phyloP scores from a whole-genome alignment of 305 asterid species.

The Stenogyne calaminthoides region DNA sequence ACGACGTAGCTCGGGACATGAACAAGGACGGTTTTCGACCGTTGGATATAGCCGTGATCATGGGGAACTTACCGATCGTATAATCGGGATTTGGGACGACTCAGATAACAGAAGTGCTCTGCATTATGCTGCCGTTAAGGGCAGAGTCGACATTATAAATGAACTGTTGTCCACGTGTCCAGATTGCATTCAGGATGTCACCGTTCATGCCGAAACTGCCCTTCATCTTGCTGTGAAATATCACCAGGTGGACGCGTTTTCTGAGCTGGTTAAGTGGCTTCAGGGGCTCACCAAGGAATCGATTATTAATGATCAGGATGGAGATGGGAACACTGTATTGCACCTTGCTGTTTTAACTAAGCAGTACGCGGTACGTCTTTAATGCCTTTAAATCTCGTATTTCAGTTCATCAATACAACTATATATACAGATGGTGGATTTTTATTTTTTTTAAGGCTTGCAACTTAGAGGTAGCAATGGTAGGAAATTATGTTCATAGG shows the following conservation, averaged over 20 bases:
- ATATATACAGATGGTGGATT: neutral
- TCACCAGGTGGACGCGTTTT: conserved; percentile 30
- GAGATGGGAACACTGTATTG: conserved; percentile 39
- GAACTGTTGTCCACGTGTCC: conserved; percentile 18
- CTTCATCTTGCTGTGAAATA: conserved; percentile 41
- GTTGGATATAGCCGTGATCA: conserved; percentile 36
- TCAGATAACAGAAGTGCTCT: conserved; percentile 32
- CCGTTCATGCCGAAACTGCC: conserved; percentile 38
- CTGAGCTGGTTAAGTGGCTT: conserved; percentile 24
- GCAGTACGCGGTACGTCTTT: conserved; percentile 35
- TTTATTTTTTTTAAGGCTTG: too few species aligned
- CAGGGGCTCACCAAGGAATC: conserved; percentile 6
- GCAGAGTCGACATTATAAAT: conserved; percentile 33
- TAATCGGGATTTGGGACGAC: conserved; percentile 2
- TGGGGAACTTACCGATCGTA: conserved; percentile 36
- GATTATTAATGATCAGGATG: conserved; percentile 33
- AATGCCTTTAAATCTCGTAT: too few species aligned
- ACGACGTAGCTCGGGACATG: conserved; percentile 22
- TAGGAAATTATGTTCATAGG: too few species aligned
- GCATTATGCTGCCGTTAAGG: conserved; percentile 39
- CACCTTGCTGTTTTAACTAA: conserved; percentile 39
- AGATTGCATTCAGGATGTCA: conserved; percentile 28
- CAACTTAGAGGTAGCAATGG: too few species aligned
- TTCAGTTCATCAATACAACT: neutral
- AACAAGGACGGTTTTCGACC: conserved; percentile 37